Base-by-base conservation (phyloP, 495 filamentous ascomycete genomes). In the Lophium mytilinum region DNA sequence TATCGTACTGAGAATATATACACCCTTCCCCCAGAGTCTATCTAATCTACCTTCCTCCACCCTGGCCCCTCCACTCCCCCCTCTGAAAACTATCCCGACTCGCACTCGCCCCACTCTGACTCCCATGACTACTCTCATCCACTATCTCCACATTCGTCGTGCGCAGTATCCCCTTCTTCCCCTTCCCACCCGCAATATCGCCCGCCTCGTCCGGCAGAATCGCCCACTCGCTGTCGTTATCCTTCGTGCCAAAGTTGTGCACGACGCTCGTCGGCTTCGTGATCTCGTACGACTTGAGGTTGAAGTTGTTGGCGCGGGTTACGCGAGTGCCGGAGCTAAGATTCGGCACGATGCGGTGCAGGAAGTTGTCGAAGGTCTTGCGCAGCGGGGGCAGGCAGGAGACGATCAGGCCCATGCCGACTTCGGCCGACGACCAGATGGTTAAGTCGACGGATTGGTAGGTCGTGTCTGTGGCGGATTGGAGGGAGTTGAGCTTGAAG, bases 351-450 rank as follows among this genome's bases (percentile, higher is more conserved):
- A 56, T 36, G 12, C 21, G 17, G 43, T 39, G 48, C 43, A 56
- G 45, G 15, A 56, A 19, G 18, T 9, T 46, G 17, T 56, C 53
- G 53, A 56, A 49, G 6, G 53, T 56, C 43, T 56, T 56, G 19
- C 53, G 53, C 8, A 56, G 53, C 5, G 53, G 53, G 5, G 53
- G 53, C 17, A 56, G 53, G 39, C 35, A 49, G 2, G 53, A 43
- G 17, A 46, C 50, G 42, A 56, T 35, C 6, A 48, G 48, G 9
- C 53, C 53, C 15, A 21, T 46, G 15, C 19, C 34, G 33, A 56
- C 53, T 56, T 56, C 53, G 14, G 53, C 42, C 35, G 34, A 37
- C 34, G 43, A 50, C 11, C 42, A 56, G 30, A 56, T 50, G 43
- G 18, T 48, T 9, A 56, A 34, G 15, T 39, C 50, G 7, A 56